phyloP scores from a whole-genome alignment of 441 rosid genomes.

The Lepidium campestre region DNA sequence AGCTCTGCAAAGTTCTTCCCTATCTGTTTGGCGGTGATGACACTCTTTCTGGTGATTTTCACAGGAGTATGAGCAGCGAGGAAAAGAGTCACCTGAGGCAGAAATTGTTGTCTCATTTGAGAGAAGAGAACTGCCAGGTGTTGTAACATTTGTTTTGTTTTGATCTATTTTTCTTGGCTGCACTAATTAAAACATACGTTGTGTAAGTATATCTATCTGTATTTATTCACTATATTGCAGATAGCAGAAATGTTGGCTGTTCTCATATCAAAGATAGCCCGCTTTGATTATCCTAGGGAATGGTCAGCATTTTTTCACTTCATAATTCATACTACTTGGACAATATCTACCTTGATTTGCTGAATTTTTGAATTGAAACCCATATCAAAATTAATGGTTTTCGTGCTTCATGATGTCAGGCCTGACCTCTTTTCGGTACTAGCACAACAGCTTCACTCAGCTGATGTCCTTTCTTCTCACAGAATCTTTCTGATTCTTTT shows the following conservation, averaged over 20 bases:
- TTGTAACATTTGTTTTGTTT: slow-evolving; percentile 6
- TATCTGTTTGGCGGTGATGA: not conserved
- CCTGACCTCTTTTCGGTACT: slow-evolving; percentile 80
- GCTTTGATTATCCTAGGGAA: slow-evolving; percentile 94
- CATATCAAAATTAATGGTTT: slow-evolving; percentile 8
- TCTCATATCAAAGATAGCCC: slow-evolving; percentile 90
- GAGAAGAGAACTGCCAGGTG: slow-evolving; percentile 91
- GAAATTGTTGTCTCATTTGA: slow-evolving; percentile 66
- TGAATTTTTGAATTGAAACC: not conserved
- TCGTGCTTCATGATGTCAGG: slow-evolving; percentile 47
- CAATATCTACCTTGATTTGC: not conserved
- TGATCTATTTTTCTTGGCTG: not conserved
- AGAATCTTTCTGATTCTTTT: slow-evolving; percentile 91
- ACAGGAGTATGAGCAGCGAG: slow-evolving; percentile 83
- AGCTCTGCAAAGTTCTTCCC: not conserved
- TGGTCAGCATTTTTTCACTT: slow-evolving; percentile 31
- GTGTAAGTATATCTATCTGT: slow-evolving; percentile 6
- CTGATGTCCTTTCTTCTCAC: slow-evolving; percentile 82
- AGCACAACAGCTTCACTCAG: slow-evolving; percentile 82
- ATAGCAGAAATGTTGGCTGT: slow-evolving; percentile 86
- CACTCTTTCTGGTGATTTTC: slow-evolving; percentile 4
- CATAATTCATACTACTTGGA: not conserved
- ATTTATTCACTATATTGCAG: slow-evolving; percentile 34
- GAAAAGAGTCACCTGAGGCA: slow-evolving; percentile 81
- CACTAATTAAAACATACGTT: not conserved